Conservation (phyloP, 768 basidiomycete species). For the Dictyophora rubrovolvata region DNA sequence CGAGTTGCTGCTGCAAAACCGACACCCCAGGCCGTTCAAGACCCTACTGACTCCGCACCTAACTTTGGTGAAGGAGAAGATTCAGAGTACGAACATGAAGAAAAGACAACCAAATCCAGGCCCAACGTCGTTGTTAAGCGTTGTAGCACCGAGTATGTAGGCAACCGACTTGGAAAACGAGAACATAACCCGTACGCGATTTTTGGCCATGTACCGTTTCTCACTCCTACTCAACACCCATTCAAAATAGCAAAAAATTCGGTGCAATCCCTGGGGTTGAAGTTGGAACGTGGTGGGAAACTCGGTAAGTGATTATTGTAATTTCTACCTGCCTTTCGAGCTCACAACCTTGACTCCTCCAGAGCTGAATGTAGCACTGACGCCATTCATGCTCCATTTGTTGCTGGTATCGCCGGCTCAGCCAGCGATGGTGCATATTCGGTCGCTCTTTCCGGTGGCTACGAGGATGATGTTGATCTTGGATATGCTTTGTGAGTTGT, state of each 20-base stretch:
- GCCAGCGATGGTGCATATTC: constrained; percentile 62
- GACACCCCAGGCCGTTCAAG: constrained; percentile 58
- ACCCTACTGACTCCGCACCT: constrained; percentile 40
- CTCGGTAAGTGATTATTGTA: constrained; percentile 31
- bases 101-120: constrained; percentile 7
- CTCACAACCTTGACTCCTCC: neutral
- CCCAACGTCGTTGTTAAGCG: neutral
- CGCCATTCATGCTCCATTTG: constrained; percentile 78
- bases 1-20: constrained; percentile 16
- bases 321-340: neutral
- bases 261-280: constrained; percentile 71
- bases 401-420: constrained; percentile 69
- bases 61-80: constrained; percentile 41
- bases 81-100: constrained; percentile 1
- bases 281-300: constrained; percentile 79
- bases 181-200: constrained; percentile 21
- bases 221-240: neutral
- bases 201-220: neutral
- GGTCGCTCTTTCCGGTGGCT: constrained; percentile 81
- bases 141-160: constrained; percentile 5
- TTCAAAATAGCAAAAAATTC: constrained; percentile 55
- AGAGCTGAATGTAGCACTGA: constrained; percentile 61
- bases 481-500: constrained; percentile 71
- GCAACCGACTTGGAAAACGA: constrained; percentile 18
- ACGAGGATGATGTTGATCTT: constrained; percentile 75